phyloP scores from a whole-genome alignment of 306 rosid species.

The Notholithocarpus densiflorus region DNA sequence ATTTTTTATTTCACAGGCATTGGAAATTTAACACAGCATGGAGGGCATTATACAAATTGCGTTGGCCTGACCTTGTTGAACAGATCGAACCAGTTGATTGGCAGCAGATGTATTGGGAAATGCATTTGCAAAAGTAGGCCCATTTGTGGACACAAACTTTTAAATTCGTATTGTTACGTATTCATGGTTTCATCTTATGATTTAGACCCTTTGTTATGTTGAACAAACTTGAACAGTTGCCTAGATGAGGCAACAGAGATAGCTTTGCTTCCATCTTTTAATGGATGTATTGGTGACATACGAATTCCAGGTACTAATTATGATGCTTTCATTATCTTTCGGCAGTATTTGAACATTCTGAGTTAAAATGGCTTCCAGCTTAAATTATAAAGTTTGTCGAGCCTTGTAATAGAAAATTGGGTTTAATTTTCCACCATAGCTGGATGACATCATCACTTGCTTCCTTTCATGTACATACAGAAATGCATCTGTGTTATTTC shows the following conservation, averaged over 20 bases:
- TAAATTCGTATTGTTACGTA: neutral
- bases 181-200: conserved; percentile 9
- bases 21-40: conserved; percentile 49
- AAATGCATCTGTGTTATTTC: neutral
- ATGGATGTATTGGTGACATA: conserved; percentile 56
- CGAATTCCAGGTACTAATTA: conserved; percentile 58
- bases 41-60: conserved; percentile 40
- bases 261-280: conserved; percentile 62
- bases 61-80: conserved; percentile 54
- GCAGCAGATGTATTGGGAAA: conserved; percentile 81
- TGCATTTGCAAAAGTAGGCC: conserved; percentile 73
- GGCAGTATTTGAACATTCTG: neutral
- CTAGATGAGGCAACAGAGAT: conserved; percentile 75
- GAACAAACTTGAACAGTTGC: conserved; percentile 50
- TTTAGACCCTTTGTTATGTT: conserved; percentile 27
- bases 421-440: conserved; percentile 7
- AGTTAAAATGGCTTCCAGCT: conserved; percentile 20
- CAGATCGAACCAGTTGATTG: conserved; percentile 47
- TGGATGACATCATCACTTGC: conserved; percentile 8
- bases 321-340: neutral
- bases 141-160: conserved; percentile 1
- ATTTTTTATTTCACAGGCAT: conserved; percentile 36
- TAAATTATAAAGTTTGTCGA: neutral
- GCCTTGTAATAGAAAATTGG: neutral
- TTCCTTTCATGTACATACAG: neutral